A percentile compares a stretch with the other conserved stretches of the same genome.
Conservation (phyloP, 1,284 basidiomycete species). For the Melampsora larici-populina region DNA sequence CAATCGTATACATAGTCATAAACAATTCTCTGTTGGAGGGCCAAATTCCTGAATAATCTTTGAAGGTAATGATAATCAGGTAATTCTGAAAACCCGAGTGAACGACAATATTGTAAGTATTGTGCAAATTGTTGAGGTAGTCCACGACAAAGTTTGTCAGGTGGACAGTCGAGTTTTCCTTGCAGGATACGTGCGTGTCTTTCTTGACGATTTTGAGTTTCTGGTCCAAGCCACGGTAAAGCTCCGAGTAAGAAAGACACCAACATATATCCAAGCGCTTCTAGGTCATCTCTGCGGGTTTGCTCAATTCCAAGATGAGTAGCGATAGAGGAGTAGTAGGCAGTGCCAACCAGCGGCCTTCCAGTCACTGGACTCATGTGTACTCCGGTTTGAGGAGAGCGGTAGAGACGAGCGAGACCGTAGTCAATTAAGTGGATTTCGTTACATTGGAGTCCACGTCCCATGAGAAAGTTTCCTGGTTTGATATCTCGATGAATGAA, state of each 20-base stretch:
- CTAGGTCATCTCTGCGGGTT: slow-evolving; percentile 32
- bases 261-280: slow-evolving; percentile 31
- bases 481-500: slow-evolving; percentile 56
- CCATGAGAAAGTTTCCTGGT: slow-evolving; percentile 54
- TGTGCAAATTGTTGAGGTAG: slow-evolving; percentile 24
- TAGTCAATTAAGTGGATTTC: slow-evolving; percentile 54
- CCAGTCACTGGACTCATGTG: slow-evolving; percentile 42
- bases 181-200: slow-evolving; percentile 21
- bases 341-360: slow-evolving; percentile 43
- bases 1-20: slow-evolving; percentile 44
- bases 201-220: slow-evolving; percentile 4
- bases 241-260: slow-evolving; percentile 23
- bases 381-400: slow-evolving; percentile 39
- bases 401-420: slow-evolving; percentile 54
- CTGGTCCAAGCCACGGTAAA: slow-evolving; percentile 26
- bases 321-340: slow-evolving; percentile 43
- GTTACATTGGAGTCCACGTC: slow-evolving; percentile 49
- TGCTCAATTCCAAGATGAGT: slow-evolving; percentile 44
- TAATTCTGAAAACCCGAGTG: slow-evolving; percentile 41
- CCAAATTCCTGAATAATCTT: slow-evolving; percentile 40
- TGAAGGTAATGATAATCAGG: slow-evolving; percentile 44
- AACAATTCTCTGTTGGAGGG: slow-evolving; percentile 28
- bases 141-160: slow-evolving; percentile 21
- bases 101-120: slow-evolving; percentile 39
- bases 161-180: slow-evolving; percentile 3